These are phyloP conservation scores for Capniomyces stellatus DNA, from an alignment of 371 early-diverging fungal genomes.

Conservation along the genomic window DNA sequence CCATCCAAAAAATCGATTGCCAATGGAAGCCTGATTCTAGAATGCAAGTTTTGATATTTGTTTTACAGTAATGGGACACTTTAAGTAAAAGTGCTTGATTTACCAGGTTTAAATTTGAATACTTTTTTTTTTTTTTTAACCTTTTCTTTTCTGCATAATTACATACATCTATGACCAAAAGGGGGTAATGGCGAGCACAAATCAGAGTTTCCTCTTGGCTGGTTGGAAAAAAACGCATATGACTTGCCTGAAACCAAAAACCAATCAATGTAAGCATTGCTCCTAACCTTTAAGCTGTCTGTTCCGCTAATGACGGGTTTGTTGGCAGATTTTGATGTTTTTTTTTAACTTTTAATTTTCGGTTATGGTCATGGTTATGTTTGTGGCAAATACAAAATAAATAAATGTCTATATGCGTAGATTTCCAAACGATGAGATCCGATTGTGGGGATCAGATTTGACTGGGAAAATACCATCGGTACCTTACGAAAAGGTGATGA, in stretches of 20 bases:
- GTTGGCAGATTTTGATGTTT: neutral
- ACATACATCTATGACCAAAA: neutral
- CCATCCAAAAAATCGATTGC: neutral
- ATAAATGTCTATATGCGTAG: neutral
- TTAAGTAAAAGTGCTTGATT: too few relatives aligned
- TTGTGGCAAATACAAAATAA: neutral
- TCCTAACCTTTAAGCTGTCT: neutral
- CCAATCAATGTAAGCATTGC: conserved; percentile 1
- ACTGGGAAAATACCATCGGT: conserved; percentile 26
- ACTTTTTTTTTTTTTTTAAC: neutral
- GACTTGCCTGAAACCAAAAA: conserved; percentile 31
- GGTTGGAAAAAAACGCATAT: conserved; percentile 54
- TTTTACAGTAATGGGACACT: too few relatives aligned
- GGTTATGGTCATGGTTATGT: neutral
- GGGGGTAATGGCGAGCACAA: conserved; percentile 30
- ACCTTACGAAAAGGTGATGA: conserved; percentile 44
- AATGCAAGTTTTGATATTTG: neutral
- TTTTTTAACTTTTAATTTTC: neutral
- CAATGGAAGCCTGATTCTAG: conserved; percentile 25
- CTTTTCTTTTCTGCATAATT: neutral
- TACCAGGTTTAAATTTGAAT: neutral
- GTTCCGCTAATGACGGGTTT: too few relatives aligned
- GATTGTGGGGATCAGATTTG: conserved; percentile 7
- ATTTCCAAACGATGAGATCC: neutral
- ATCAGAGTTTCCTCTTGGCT: conserved; percentile 37